These are phyloP conservation scores for Myxozyma nipponensis DNA, from an alignment of 805 yeast genomes.

Conservation along the genomic window DNA sequence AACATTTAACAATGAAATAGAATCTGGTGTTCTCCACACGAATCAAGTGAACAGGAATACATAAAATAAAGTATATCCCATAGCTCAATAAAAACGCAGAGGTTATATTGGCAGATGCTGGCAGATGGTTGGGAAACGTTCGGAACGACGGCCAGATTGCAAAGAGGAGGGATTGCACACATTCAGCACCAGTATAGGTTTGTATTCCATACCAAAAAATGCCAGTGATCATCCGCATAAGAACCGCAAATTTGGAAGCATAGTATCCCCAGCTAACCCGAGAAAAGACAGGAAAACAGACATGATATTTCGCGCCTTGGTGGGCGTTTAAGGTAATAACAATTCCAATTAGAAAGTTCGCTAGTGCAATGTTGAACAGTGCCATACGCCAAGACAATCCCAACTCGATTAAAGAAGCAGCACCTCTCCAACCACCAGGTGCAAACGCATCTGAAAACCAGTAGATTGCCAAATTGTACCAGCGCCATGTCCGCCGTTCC, in stretches of 20 bases:
- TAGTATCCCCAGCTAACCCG: conserved; percentile 46
- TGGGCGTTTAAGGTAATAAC: conserved; percentile 45
- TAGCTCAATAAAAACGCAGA: conserved; percentile 7
- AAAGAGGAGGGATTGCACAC: conserved; percentile 64
- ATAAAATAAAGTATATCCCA: conserved; percentile 11
- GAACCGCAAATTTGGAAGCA: conserved; percentile 43
- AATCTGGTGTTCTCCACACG: conserved; percentile 19
- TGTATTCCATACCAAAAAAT: conserved; percentile 87
- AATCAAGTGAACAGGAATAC: conserved; percentile 11
- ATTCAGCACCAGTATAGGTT: conserved; percentile 76
- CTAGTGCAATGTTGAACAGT: conserved; percentile 44
- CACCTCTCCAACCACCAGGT: conserved; percentile 43
- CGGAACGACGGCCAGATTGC: conserved; percentile 20
- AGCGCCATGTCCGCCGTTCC: conserved; percentile 46
- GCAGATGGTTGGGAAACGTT: conserved; percentile 7
- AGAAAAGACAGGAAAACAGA: conserved; percentile 47
- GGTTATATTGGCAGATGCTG: conserved; percentile 11
- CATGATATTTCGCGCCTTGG: conserved; percentile 49
- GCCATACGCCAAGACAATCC: conserved; percentile 45
- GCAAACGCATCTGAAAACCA: conserved; percentile 31
- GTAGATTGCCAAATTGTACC: conserved; percentile 38
- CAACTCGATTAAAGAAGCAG: conserved; percentile 42
- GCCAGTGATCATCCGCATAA: conserved; percentile 84
- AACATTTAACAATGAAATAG: conserved; percentile 52
- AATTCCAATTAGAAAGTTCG: conserved; percentile 40